Base-by-base conservation (phyloP, 2,329 filamentous ascomycete species). In the Tothia fuscella region DNA sequence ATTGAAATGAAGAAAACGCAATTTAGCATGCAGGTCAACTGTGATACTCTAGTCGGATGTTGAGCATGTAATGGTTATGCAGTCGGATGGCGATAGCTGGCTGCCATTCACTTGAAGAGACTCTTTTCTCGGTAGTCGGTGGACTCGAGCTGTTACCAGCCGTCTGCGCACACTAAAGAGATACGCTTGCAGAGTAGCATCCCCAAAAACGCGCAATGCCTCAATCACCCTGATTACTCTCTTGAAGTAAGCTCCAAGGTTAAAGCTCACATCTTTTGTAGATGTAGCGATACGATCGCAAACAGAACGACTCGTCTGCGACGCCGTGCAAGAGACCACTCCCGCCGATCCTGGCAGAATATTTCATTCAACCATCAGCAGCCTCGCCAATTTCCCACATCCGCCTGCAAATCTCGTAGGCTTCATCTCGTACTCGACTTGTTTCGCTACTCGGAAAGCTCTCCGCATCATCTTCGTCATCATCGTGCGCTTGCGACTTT, bases 381-480 rank as follows among this genome's bases (percentile, higher is more conserved):
- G 14, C 29, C 19, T 41, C 38, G n/a, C 33, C 37, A 41, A 43
- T 46, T 3, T 46, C 44, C 44, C 44, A 46, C 35, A 46, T 22
- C 42, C 44, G 45, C 43, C 44, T 5, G 24, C 33, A 46, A 9
- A 46, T 33, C 21, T 46, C 44, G 10, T 39, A 31, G 14, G 44
- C 41, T 22, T 41, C 42, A 14, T 45, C 43, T 6, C 41, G 31
- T 7, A 29, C 29, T n/a, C 33, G 21, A 7, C 20, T 14, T 12
- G 38, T 31, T 19, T 26, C 38, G 14, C 24, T 22, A 20, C 22
- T 30, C 29, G 14, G 9, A 10, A 17, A 26, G 17, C 44, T 29
- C n/a, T 2, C 13, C 10, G 14, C 19, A n/a, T 33, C 24, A 21
- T 38, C 24, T n/a, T 45, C 28, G n/a, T 38, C 34, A 12, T 43